Percentiles rank a stretch among this genome's conserved stretches.
Evolutionary conservation across 805 yeast genomes (phyloP).

Genomic region (Candida patagonica): DNA sequence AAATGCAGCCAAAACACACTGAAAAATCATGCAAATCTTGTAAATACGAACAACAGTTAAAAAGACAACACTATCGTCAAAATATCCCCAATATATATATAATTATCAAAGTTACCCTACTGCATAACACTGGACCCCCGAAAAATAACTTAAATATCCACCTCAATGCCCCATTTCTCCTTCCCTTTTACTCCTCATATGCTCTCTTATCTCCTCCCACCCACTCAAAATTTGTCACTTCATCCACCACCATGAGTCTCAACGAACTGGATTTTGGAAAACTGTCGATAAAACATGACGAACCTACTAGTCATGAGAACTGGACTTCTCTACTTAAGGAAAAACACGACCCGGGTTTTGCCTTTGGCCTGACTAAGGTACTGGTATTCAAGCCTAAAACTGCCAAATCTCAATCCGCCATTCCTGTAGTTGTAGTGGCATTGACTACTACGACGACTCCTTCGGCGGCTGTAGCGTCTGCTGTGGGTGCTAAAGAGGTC

Average conservation of each 20-base stretch:
- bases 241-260: conserved; percentile 1
- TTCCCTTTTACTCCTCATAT: neutral
- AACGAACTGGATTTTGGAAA: conserved; percentile 8
- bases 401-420: conserved; percentile 66
- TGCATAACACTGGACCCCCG: too few relatives aligned
- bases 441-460: conserved; percentile 64
- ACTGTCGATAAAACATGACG: conserved; percentile 15
- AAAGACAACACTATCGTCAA: too few relatives aligned
- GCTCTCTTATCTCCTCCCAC: conserved; percentile 2
- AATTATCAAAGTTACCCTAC: too few relatives aligned
- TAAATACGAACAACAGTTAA: too few relatives aligned
- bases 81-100: too few relatives aligned
- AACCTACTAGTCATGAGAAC: conserved; percentile 15
- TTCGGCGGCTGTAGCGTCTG: conserved; percentile 50
- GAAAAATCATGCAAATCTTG: too few relatives aligned
- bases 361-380: conserved; percentile 42
- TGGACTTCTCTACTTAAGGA: conserved; percentile 14
- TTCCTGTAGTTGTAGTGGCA: conserved; percentile 76
- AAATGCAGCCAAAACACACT: too few relatives aligned
- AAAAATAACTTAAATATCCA: too few relatives aligned
- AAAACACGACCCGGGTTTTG: conserved; percentile 7
- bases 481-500: conserved; percentile 71
- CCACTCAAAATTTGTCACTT: conserved; percentile 1
- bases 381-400: conserved; percentile 89
- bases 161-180: neutral